Evolutionary conservation across 1,284 basidiomycete genomes (phyloP).

Genomic region (Fomitopsis betulina): DNA sequence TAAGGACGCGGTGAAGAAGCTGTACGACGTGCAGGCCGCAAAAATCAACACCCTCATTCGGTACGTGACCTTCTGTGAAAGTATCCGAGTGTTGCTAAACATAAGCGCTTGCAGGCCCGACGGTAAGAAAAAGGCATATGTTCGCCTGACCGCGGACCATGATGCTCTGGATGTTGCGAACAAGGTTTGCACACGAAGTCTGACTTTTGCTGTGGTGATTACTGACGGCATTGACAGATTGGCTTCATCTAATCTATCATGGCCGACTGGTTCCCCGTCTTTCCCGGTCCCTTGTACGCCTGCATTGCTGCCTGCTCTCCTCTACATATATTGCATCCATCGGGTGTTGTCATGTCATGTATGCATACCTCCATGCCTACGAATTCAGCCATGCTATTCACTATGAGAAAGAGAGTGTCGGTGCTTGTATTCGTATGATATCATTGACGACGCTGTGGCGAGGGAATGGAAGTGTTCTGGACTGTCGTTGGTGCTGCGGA

Average conservation of each 20-base stretch:
- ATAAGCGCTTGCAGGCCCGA: conserved; percentile 67
- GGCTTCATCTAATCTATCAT: conserved; percentile 64
- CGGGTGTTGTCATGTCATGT: conserved; percentile 8
- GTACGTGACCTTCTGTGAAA: conserved; percentile 37
- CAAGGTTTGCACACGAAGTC: conserved; percentile 64
- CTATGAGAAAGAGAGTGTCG: not conserved
- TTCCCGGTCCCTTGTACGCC: not conserved
- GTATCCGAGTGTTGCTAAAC: not conserved
- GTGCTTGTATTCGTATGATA: not conserved
- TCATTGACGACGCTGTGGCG: not conserved
- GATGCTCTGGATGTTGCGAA: conserved; percentile 98
- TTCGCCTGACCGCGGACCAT: conserved; percentile 91
- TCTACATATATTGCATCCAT: not conserved
- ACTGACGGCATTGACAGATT: conserved; percentile 42
- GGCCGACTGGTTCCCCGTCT: not conserved
- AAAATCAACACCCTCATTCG: conserved; percentile 99
- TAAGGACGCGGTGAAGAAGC: conserved; percentile 98
- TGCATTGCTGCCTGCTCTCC: conserved; percentile 1
- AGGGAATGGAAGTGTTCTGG: not conserved
- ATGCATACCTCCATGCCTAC: conserved; percentile 10
- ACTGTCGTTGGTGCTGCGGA: not conserved
- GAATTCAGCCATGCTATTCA: conserved; percentile 8
- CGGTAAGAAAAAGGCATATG: conserved; percentile 99
- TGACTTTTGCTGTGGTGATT: not conserved
- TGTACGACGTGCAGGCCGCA: conserved; percentile 94